A percentile compares a stretch with the other conserved stretches of the same genome.
Conservation (phyloP, 257 asterid genomes). For the Scutellaria barbata region DNA sequence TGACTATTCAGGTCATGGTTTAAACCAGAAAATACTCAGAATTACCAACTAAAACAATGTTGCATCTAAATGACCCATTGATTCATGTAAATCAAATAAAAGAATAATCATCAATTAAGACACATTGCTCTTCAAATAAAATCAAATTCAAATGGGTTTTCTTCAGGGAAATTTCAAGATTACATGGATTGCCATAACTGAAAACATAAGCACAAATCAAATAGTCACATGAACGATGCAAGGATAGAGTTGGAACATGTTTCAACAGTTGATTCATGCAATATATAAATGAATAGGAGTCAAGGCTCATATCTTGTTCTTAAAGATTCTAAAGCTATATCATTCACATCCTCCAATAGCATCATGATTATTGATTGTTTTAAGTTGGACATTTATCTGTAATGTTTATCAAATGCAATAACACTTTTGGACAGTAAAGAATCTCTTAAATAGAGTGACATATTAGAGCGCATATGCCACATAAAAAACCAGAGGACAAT, state of each 20-base stretch:
- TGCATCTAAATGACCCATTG: not conserved
- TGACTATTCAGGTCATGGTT: not conserved
- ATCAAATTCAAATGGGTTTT: not conserved
- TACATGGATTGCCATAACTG: not conserved
- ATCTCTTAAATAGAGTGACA: slow-evolving; percentile 14
- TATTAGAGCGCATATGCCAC: not conserved
- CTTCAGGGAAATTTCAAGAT: slow-evolving; percentile 5
- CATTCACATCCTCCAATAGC: not conserved
- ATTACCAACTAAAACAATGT: slow-evolving; percentile 2
- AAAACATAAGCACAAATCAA: not conserved
- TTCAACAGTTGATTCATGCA: slow-evolving; percentile 6
- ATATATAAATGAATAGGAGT: not conserved
- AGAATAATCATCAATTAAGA: slow-evolving; percentile 6
- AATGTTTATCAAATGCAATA: slow-evolving; percentile 4
- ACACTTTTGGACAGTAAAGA: slow-evolving; percentile 15
- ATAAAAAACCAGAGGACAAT: not conserved
- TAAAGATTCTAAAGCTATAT: not conserved
- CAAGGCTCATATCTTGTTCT: not conserved
- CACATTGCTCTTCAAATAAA: slow-evolving; percentile 4
- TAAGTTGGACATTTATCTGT: not conserved
- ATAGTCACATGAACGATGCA: not conserved
- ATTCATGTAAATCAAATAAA: not conserved
- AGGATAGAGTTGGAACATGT: slow-evolving; percentile 15
- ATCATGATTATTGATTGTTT: not conserved
- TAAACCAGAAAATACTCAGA: not conserved